Evolutionary conservation across 805 yeast genomes (phyloP).

Genomic region (Yarrowia phangngaensis): DNA sequence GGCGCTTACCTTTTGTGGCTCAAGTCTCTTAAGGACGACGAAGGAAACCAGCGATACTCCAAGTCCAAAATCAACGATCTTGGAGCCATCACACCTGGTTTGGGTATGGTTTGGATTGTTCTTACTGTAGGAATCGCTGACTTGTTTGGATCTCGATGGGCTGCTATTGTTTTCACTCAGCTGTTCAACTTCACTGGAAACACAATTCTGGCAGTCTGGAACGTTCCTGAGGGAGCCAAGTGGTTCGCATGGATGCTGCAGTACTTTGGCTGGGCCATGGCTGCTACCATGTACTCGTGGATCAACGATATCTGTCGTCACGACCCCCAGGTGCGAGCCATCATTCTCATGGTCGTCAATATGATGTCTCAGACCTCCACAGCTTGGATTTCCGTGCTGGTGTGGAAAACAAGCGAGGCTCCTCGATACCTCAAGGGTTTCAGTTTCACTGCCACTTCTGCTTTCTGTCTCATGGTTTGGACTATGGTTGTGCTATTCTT

Average conservation of each 20-base stretch:
- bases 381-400: conserved; percentile 49
- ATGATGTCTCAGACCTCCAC: conserved; percentile 50
- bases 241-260: conserved; percentile 59
- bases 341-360: conserved; percentile 50
- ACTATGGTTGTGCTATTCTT: conserved; percentile 48
- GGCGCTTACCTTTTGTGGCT: conserved; percentile 63
- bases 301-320: conserved; percentile 53
- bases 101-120: conserved; percentile 47
- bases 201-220: conserved; percentile 52
- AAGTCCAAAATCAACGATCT: conserved; percentile 47
- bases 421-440: conserved; percentile 36
- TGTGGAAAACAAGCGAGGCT: conserved; percentile 40
- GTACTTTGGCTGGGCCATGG: conserved; percentile 58
- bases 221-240: conserved; percentile 51
- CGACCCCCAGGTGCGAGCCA: conserved; percentile 50
- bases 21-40: conserved; percentile 40
- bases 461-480: conserved; percentile 28
- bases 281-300: conserved; percentile 57
- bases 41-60: conserved; percentile 41
- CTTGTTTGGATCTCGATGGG: conserved; percentile 51
- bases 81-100: conserved; percentile 54
- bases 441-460: conserved; percentile 31
- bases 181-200: conserved; percentile 51
- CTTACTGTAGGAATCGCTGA: conserved; percentile 43
- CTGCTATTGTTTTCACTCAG: conserved; percentile 52